These are phyloP conservation scores for Boletales sp. DNA, from an alignment of 768 basidiomycete genomes.

Conservation along the genomic window DNA sequence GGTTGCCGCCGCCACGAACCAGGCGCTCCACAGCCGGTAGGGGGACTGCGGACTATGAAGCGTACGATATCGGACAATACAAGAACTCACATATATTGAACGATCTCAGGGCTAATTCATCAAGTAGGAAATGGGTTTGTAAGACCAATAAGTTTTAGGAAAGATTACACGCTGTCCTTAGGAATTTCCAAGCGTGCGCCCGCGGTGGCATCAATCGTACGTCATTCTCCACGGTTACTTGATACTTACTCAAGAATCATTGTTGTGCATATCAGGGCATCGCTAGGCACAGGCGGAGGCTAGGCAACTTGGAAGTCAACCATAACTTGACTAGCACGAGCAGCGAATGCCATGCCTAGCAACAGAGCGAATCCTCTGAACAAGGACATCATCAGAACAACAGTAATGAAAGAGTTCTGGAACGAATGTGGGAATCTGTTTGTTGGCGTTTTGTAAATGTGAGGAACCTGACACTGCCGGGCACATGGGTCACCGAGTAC, in stretches of 20 bases:
- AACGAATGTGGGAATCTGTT: too few species aligned
- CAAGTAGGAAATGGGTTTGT: background rate
- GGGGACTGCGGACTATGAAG: constrained; percentile 46
- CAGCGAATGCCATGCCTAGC: too few species aligned
- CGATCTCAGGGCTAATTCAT: constrained; percentile 54
- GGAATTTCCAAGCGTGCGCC: constrained; percentile 70
- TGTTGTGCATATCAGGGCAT: constrained; percentile 59
- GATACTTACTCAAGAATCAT: constrained; percentile 56
- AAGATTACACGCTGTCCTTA: constrained; percentile 52
- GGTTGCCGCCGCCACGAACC: constrained; percentile 72
- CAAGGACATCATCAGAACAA: too few species aligned
- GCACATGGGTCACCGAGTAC: too few species aligned
- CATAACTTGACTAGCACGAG: constrained; percentile 20
- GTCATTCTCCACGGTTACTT: background rate
- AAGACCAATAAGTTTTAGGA: background rate
- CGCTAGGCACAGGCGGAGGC: constrained; percentile 60
- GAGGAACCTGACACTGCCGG: too few species aligned
- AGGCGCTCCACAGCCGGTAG: constrained; percentile 62
- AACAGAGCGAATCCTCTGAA: too few species aligned
- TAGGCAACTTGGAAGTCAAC: constrained; percentile 71
- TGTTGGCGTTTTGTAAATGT: too few species aligned
- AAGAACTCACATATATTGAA: constrained; percentile 50
- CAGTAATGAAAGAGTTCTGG: too few species aligned
- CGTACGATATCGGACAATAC: background rate
- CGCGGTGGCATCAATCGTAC: constrained; percentile 19